Base-by-base conservation (phyloP, 176 grass and related monocot genomes). In the Sorghum bicolor region DNA sequence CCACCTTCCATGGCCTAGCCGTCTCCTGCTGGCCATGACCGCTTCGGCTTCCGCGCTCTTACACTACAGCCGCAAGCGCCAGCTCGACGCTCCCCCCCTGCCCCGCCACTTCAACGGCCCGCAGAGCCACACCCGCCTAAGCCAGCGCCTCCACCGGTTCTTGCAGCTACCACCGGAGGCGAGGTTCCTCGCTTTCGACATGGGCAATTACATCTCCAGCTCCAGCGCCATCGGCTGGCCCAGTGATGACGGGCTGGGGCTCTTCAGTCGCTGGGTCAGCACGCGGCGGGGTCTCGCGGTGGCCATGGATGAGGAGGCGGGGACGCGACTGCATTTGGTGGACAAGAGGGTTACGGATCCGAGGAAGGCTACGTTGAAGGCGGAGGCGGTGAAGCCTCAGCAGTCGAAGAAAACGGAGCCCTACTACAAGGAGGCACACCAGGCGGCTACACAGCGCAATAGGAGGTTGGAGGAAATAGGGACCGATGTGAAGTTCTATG, bases 251-350 rank as follows among this genome's bases (percentile, higher is more conserved):
- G 86, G 88, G 0, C 85, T 72, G 70, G 22, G 17, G n/a, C 0
- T 80, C 52, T 85, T 69, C 67, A 83, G 47, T 74, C 1, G 2
- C 36, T 87, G 53, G 77, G 28, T 81, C 43, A 15, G 13, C 43
- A 55, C 17, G 45, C 67, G 36, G 12, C 32, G 2, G 67, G 90
- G 75, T 85, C 75, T 87, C 70, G 85, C 80, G 26, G 10, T 62
- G 64, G 80, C n/a, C 44, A 91, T 76, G 40, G 79, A n/a, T 37
- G 78, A 91, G 57, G 58, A 52, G 6, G 72, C 76, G 17, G 82
- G 50, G 76, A 25, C 33, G 14, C 60, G 28, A 30, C 12, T 10
- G 20, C 68, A 33, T 19, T 2, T 90, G n/a, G n/a, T 88, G 50
- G 24, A 3, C 44, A 40, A 82, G 66, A 85, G 34, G 50, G 5